Evolutionary conservation across 2,329 filamentous ascomycete genomes (phyloP), one percentile per base, ranked within the genome.

Genomic region (Pseudocercospora eumusae): DNA sequence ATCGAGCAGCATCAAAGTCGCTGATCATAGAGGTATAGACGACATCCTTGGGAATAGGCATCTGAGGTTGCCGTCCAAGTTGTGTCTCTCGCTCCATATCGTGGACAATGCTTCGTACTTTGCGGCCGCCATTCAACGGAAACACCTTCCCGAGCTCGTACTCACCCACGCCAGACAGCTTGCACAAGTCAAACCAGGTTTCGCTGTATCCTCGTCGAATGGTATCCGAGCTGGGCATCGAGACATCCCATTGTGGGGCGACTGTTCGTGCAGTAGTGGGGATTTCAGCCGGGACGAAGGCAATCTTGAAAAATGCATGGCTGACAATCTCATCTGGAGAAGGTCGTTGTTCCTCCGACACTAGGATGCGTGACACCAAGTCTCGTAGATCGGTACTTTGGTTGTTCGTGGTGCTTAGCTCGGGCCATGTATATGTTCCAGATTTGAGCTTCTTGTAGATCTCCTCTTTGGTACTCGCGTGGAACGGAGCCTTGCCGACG

Each of bases 401-500:
- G 73, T 87, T 90, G 57, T 84, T 83, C 11, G 85, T 84, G 42
- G 83, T 85, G 59, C 88, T 85, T 25, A 85, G 76, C 61, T 84
- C 83, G 13, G 90, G 90, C 90, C 90, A 93, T 71, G 90, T 88
- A 74, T 93, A 93, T 71, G 92, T 89, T 68, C 89, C 83, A 69
- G 88, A 76, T 83, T 86, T 76, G 81, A 82, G 86, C 67, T 83
- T 83, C 70, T 82, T 80, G 77, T 95, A 95, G 64, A 95, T 95
- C 73, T 93, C 90, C 73, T 95, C 90, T 18, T 90, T 90, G 44
- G 90, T 93, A 11, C 88, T 88, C 11, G 95, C 96, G 77, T 99
- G 95, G 76, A 99, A 99, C 0, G 95, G 95, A 0, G 95, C 93
- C 71, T 93, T 96, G 20, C 95, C 96, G 7, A 95, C 95, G 52